Evolutionary conservation across 805 yeast species (phyloP), one percentile per base, ranked within the genome.

Genomic region (Kodamaea neixiangensis): DNA sequence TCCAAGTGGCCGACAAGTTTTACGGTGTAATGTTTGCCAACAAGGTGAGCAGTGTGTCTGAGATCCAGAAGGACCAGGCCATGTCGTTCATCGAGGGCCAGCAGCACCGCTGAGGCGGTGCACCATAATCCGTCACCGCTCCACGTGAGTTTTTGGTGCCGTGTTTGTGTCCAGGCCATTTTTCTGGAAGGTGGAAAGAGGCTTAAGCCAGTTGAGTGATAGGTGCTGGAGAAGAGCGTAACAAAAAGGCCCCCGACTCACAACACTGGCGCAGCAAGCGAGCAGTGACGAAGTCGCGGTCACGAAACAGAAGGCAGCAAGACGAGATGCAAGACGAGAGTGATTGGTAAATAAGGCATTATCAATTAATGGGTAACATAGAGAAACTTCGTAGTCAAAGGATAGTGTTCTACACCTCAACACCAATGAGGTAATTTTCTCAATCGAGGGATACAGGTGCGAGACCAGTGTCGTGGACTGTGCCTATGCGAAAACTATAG

Each of bases 1-100:
- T 94, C 34, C 85, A 85, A 54, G 89, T 85, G 6, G 96, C 97
- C 5, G 89, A 89, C 65, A 85, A 83, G 54, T 91, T 87, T 62
- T 93, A 83, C 64, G 97, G 97, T 17, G 97, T 94, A 1, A 81
- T 83, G 72, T 93, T 85, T 65, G 82, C 81, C 53, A 86, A 89
- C 62, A 89, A 89, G 61, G 89, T 88, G 44, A 89, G 97, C 50
- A 78, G 87, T 0, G 85, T 93, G 1, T 77, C 81, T 54, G 88
- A 85, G 52, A 88, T 93, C 50, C 74, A 79, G 19, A 78, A 79
- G 51, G 83, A 82, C 2, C 87, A 85, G 43, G 98, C 99, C 2
- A 67, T 89, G 57, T 77, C 81, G n/a, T 90, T 94, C 67, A 86
- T 93, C 14, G 94, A 87, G 59, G 90, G 90, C 14, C 84, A 81